A percentile compares a stretch with the other conserved stretches of the same genome.
Conservation (phyloP, 2,329 filamentous ascomycete species). For the Esteya vermicola region DNA sequence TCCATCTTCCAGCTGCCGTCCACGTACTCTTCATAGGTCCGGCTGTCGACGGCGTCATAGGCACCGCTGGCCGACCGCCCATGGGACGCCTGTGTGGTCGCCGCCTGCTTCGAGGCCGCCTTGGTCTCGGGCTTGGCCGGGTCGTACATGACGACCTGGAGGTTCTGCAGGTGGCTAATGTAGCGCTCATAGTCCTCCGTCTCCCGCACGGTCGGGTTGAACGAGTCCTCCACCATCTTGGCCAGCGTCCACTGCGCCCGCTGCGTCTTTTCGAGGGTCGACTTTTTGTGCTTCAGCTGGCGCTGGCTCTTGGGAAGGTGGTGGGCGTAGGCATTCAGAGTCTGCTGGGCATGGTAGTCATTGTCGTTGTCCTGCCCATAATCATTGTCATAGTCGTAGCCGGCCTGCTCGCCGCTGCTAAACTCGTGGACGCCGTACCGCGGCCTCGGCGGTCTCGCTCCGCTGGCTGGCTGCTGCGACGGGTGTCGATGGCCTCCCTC, state of each 20-base stretch:
- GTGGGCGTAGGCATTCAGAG: no score
- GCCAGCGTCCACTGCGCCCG: constrained; percentile 81
- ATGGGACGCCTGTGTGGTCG: not conserved
- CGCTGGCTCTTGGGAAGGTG: no score
- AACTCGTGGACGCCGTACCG: no score
- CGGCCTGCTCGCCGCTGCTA: constrained; percentile 5
- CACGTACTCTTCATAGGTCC: constrained; percentile 70
- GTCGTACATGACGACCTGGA: constrained; percentile 66
- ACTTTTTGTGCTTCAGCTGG: constrained; percentile 35
- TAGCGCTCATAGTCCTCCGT: constrained; percentile 80
- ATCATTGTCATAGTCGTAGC: constrained; percentile 1
- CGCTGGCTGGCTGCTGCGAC: no score
- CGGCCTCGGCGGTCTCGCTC: no score
- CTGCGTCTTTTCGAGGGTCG: constrained; percentile 59
- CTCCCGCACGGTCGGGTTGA: constrained; percentile 76
- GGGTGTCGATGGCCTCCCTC: no score
- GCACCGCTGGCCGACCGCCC: not conserved
- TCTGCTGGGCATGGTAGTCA: no score
- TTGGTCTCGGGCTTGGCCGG: constrained; percentile 32
- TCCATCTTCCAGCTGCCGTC: constrained; percentile 52
- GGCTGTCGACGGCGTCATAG: constrained; percentile 13
- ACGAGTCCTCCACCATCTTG: constrained; percentile 69
- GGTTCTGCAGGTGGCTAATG: constrained; percentile 73
- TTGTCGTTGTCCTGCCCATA: not conserved
- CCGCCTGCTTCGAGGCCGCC: not conserved